phyloP scores from a whole-genome alignment of 768 basidiomycete species.

The Tephrocybe sp. region DNA sequence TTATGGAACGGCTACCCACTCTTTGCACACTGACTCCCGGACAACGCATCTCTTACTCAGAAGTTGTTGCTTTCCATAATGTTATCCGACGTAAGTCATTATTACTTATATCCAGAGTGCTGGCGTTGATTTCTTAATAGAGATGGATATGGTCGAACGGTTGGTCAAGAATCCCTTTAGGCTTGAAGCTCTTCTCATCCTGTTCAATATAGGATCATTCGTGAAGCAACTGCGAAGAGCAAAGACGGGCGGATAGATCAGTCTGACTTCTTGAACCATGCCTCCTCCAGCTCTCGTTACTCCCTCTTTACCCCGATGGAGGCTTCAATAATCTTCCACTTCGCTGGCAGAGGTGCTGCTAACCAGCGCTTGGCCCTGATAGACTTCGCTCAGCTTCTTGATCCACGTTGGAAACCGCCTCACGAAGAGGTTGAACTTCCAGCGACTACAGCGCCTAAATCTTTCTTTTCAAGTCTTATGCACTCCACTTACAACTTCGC shows the following conservation, averaged over 20 bases:
- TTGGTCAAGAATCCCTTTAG: slow-evolving; percentile 25
- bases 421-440: slow-evolving; percentile 45
- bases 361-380: slow-evolving; percentile 73
- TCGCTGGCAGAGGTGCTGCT: slow-evolving; percentile 78
- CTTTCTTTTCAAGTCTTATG: slow-evolving; percentile 46
- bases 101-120: neutral
- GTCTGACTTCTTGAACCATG: slow-evolving; percentile 91
- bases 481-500: slow-evolving; percentile 84
- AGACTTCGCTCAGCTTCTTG: slow-evolving; percentile 91
- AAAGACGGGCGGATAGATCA: slow-evolving; percentile 96
- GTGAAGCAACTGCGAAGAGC: slow-evolving; percentile 84
- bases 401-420: slow-evolving; percentile 84
- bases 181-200: slow-evolving; percentile 7
- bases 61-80: slow-evolving; percentile 97
- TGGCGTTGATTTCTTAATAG: slow-evolving; percentile 31
- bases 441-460: slow-evolving; percentile 18
- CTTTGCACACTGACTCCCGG: slow-evolving; percentile 87
- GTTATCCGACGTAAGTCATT: slow-evolving; percentile 74
- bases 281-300: slow-evolving; percentile 85
- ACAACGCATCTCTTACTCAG: slow-evolving; percentile 91
- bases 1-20: slow-evolving; percentile 90
- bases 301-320: slow-evolving; percentile 98
- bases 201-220: slow-evolving; percentile 59
- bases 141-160: slow-evolving; percentile 98
- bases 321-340: slow-evolving; percentile 97